Conservation (phyloP, 2,329 filamentous ascomycete genomes). For the Monascus ruber region DNA sequence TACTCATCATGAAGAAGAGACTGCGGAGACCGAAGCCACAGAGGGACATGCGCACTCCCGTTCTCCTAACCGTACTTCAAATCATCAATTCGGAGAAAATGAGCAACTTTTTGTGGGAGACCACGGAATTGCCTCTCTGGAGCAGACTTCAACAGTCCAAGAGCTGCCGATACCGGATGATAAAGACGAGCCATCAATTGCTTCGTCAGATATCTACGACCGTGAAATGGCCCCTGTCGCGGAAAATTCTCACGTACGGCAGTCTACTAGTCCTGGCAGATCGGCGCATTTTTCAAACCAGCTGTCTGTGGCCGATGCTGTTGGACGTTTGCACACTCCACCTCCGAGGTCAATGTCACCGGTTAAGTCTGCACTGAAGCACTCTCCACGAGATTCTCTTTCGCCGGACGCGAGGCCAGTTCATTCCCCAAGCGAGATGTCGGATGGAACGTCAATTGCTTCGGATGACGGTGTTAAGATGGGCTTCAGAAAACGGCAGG, state of each 20-base stretch:
- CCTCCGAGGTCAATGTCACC: conserved; percentile 50
- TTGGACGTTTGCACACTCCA: conserved; percentile 44
- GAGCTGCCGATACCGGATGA: conserved; percentile 3
- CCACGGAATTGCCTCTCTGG: conserved; percentile 1
- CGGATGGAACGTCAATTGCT: conserved; percentile 42
- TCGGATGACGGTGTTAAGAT: conserved; percentile 33
- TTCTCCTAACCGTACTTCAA: neutral
- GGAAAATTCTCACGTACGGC: conserved; percentile 14
- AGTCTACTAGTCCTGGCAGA: conserved; percentile 39
- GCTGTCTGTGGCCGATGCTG: conserved; percentile 36
- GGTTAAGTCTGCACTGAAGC: conserved; percentile 51
- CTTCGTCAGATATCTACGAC: conserved; percentile 11
- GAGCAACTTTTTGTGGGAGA: neutral
- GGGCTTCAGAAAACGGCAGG: conserved; percentile 40
- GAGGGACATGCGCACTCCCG: neutral
- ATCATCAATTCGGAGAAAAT: neutral
- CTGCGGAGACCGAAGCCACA: conserved; percentile 1
- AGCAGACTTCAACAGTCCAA: conserved; percentile 1
- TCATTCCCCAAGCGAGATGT: conserved; percentile 41
- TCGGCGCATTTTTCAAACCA: conserved; percentile 47
- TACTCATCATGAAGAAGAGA: conserved; percentile 22
- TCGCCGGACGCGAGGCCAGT: conserved; percentile 23
- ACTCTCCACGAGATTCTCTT: conserved; percentile 35
- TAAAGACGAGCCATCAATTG: conserved; percentile 1
- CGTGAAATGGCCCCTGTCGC: conserved; percentile 5